phyloP scores from a whole-genome alignment of 2,329 filamentous ascomycete species.

The Trichoderma koningii region DNA sequence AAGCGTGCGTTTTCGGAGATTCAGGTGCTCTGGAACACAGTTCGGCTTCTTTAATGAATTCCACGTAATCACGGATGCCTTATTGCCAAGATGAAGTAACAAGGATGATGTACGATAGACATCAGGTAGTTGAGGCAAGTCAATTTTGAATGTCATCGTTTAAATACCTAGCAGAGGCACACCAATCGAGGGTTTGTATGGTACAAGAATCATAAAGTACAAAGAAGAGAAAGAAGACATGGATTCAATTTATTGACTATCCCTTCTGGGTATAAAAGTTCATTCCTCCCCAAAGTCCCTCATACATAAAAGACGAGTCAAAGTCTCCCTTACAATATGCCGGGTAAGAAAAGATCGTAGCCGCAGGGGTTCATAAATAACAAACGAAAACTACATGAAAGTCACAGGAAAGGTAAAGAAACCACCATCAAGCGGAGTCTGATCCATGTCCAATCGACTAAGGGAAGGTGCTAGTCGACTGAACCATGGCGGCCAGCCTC shows the following conservation, averaged over 20 bases:
- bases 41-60: neutral
- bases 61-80: neutral
- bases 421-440: neutral
- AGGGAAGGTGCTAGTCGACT: neutral
- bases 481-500: neutral
- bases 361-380: conserved; percentile 13
- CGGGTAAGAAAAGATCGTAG: conserved; percentile 8
- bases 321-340: neutral
- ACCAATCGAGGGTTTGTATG: too few relatives aligned
- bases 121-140: neutral
- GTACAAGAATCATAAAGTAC: neutral
- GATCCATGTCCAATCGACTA: neutral
- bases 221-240: neutral
- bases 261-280: conserved; percentile 1
- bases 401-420: neutral
- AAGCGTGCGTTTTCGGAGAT: conserved; percentile 6
- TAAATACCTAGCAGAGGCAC: neutral
- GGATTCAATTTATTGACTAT: conserved; percentile 18
- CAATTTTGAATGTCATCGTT: neutral
- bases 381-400: neutral
- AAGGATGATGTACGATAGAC: too few relatives aligned
- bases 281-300: neutral
- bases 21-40: conserved; percentile 2
- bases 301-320: neutral
- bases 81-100: too few relatives aligned